Evolutionary conservation across 2,329 filamentous ascomycete species (phyloP).

Genomic region (Scedosporium apiospermum): DNA sequence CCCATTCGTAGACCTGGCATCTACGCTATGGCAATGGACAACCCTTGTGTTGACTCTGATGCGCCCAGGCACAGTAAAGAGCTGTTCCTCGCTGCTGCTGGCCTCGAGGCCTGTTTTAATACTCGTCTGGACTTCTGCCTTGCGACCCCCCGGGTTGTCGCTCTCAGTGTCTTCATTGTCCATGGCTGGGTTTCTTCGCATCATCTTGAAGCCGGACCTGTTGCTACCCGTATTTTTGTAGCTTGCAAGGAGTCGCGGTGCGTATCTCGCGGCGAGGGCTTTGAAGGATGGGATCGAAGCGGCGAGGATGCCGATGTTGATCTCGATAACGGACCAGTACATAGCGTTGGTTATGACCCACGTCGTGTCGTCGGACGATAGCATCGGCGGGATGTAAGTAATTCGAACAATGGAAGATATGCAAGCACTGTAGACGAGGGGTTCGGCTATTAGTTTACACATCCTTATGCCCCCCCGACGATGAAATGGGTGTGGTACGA

Average conservation of each 20-base stretch:
- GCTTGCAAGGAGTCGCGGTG: neutral
- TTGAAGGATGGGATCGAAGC: slow-evolving; percentile 25
- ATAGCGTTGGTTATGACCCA: slow-evolving; percentile 28
- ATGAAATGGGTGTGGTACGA: too few species aligned
- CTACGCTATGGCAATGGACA: neutral
- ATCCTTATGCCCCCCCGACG: neutral
- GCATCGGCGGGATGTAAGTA: slow-evolving; percentile 32
- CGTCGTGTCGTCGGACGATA: slow-evolving; percentile 22
- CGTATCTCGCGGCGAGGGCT: neutral
- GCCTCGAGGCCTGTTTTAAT: neutral
- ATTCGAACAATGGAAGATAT: slow-evolving; percentile 36
- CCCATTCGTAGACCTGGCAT: neutral
- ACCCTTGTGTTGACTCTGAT: neutral
- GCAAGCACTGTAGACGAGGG: slow-evolving; percentile 24
- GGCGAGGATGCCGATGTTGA: slow-evolving; percentile 25
- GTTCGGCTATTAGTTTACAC: neutral
- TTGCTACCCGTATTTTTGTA: slow-evolving; percentile 5
- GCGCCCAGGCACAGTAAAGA: neutral
- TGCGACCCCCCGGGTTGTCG: neutral
- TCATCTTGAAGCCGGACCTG: slow-evolving; percentile 7
- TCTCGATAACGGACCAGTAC: slow-evolving; percentile 28
- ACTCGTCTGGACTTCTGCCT: neutral
- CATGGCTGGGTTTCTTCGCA: slow-evolving; percentile 7
- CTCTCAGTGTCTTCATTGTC: neutral
- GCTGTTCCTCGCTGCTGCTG: slow-evolving; percentile 1